Evolutionary conservation across 2,329 filamentous ascomycete genomes (phyloP), one percentile per base, ranked within the genome.

Genomic region (Aspergillus sp.): DNA sequence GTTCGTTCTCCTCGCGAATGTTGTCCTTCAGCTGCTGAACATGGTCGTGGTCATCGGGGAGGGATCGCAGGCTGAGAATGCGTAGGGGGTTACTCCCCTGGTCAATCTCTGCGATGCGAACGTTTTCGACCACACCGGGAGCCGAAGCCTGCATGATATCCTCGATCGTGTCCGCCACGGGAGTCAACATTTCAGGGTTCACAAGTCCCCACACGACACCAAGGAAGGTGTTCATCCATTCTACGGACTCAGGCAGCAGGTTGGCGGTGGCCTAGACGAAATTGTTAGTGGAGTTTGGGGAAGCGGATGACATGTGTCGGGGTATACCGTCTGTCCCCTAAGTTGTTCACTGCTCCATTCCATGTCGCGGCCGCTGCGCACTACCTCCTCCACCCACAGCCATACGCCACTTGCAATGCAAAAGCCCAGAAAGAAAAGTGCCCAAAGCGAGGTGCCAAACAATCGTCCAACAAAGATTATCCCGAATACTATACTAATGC

Each of bases 101-200:
- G 46, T 90, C 90, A 62, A 99, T 96, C 62, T 96, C 92, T 54
- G 92, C 91, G 19, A 97, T 90, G 60, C 93, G 88, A 43, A 99
- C 91, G 60, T 96, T 94, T 69, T 97, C 92, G 58, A 99, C 91
- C 36, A 97, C 77, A 1, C 88, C 85, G 0, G 94, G 94, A 0
- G 96, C 88, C 0, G 90, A 96, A 17, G 92, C 93, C 69, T 95
- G 91, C 93, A 97, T 97, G 60, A 97, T 89, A 68, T 97, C 93
- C 73, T 94, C 89, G 5, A 94, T 82, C 11, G 89, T 96, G 67
- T 97, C 94, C n/a, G 92, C 92, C 8, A 96, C 83, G 5, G 84
- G 83, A n/a, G 84, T 78, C 70, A 99, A 94, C 88, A 97, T 95
- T 41, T 97, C 93, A 0, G 94, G 93, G 65, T 97, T 95, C 58